phyloP scores from a whole-genome alignment of 176 grass and related monocot genomes.

The Musa itinerans region DNA sequence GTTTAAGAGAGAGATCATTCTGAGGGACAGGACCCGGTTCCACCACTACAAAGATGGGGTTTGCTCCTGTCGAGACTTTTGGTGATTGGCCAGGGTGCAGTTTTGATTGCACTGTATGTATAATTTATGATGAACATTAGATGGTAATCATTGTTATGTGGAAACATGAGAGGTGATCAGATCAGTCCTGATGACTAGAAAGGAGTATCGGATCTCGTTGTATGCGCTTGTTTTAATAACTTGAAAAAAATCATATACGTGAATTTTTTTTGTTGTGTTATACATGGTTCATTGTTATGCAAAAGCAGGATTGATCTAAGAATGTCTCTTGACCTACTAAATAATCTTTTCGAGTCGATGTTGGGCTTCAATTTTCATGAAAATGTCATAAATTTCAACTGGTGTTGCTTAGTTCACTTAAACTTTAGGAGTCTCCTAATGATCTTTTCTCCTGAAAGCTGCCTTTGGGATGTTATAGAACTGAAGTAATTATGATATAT shows the following conservation, averaged over 20 bases:
- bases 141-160: background rate
- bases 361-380: background rate
- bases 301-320: too few relatives aligned
- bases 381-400: background rate
- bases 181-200: too few relatives aligned
- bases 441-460: too few relatives aligned
- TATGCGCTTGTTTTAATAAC: too few relatives aligned
- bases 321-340: too few relatives aligned
- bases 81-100: slow-evolving; percentile 11
- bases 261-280: too few relatives aligned
- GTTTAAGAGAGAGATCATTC: slow-evolving; percentile 31
- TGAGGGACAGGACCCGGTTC: slow-evolving; percentile 31
- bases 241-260: too few relatives aligned
- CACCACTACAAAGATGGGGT: slow-evolving; percentile 29
- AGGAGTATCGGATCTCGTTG: too few relatives aligned
- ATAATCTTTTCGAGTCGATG: background rate
- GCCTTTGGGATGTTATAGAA: too few relatives aligned
- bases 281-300: too few relatives aligned
- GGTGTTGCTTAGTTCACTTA: background rate
- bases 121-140: background rate
- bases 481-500: too few relatives aligned
- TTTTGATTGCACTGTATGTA: background rate
- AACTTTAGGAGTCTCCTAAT: too few relatives aligned
- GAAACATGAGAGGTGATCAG: background rate
- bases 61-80: slow-evolving; percentile 34